Base-by-base conservation (phyloP, 345 rosid genomes). In the Aquilaria sinensis region DNA sequence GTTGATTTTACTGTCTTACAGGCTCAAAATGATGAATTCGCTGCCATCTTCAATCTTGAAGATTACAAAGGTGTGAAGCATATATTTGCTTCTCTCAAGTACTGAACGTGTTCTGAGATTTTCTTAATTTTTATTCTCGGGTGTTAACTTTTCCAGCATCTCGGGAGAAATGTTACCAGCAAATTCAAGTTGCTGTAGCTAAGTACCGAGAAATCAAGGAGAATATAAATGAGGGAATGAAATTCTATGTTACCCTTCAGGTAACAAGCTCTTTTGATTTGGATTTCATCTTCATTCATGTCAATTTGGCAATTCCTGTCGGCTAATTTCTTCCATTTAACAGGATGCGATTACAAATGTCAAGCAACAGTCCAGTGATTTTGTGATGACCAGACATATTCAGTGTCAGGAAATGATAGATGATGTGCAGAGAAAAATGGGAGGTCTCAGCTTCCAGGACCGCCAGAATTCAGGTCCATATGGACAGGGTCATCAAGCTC, bases 371-470 rank as follows among this genome's bases (percentile, higher is more conserved):
- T 88, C 96, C 80, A 94, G 93, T 66, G 99, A 94, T 77, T 94
- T 86, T 79, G 91, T 82, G 68, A 88, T 94, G 97, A 94, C 99
- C 51, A 83, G 99, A 77, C 88, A 77, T 78, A 94, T 90, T 66
- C 99, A 94, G 69, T 88, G 99, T 71, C 87, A 87, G 60, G 99
- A 94, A 75, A 94, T 94, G 99, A 86, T 90, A 9, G 97, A 88
- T 64, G 99, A 88, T 73, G 97, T 90, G 56, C 99, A 94, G 72
- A 82, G 97, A 67, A 84, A 83, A 57, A 81, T 90, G 87, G 83
- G 95, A 0, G 91, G 99, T 64, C 80, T 94, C 60, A 88, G 81
- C 76, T 94, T 94, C 77, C 99, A 88, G 76, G 97, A 88, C 51
- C 96, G 62, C 31, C 79, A 83, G 70, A 88, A 37, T 70, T 15